Evolutionary conservation across 1,284 basidiomycete genomes (phyloP).

Genomic region (Mycosarcoma mackinlayi): DNA sequence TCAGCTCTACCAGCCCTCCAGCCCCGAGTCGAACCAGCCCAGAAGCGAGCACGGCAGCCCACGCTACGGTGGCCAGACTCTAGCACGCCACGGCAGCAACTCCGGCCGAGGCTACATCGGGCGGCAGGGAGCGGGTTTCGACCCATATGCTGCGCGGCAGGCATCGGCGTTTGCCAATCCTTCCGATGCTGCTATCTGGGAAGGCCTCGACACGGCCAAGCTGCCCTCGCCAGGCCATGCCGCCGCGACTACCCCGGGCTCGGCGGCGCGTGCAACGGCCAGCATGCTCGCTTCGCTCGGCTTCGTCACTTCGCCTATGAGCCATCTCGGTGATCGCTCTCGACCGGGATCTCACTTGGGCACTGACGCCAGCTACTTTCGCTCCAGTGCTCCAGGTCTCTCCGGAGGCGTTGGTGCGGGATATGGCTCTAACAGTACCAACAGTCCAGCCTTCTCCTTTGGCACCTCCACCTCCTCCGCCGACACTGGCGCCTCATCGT

Average conservation of each 20-base stretch:
- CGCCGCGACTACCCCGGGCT: slow-evolving; percentile 35
- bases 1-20: slow-evolving; percentile 52
- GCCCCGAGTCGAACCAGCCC: slow-evolving; percentile 57
- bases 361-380: slow-evolving; percentile 47
- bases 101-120: slow-evolving; percentile 32
- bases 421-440: slow-evolving; percentile 29
- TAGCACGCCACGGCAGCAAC: slow-evolving; percentile 48
- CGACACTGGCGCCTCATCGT: slow-evolving; percentile 22
- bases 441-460: slow-evolving; percentile 46
- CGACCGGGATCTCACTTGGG: slow-evolving; percentile 30
- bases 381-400: slow-evolving; percentile 41
- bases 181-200: slow-evolving; percentile 52
- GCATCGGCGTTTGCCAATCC: slow-evolving; percentile 19
- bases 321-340: slow-evolving; percentile 44
- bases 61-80: slow-evolving; percentile 46
- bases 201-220: slow-evolving; percentile 48
- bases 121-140: slow-evolving; percentile 15
- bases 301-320: slow-evolving; percentile 48
- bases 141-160: slow-evolving; percentile 26
- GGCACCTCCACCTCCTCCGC: slow-evolving; percentile 30
- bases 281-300: slow-evolving; percentile 46
- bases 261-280: slow-evolving; percentile 37
- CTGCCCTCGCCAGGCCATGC: slow-evolving; percentile 43
- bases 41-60: slow-evolving; percentile 58
- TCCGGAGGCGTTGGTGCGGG: slow-evolving; percentile 24